Percentiles rank a stretch among this genome's conserved stretches.
Evolutionary conservation across 2,329 filamentous ascomycete species (phyloP).

Genomic region (Xylogone sp.): DNA sequence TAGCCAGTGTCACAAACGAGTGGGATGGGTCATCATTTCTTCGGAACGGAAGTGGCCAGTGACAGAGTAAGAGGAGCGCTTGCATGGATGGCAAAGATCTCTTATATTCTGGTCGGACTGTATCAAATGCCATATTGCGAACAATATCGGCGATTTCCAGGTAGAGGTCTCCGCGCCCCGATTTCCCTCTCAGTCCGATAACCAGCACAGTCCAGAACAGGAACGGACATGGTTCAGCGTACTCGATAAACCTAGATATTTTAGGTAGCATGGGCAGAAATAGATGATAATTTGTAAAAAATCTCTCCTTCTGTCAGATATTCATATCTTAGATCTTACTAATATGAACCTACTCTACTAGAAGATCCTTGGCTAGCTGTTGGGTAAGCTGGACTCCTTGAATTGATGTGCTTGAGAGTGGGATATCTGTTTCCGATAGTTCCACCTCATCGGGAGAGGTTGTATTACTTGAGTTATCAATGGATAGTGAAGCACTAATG

Average conservation of each 20-base stretch:
- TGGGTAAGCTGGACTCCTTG: not conserved
- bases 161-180: not conserved
- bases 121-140: not conserved
- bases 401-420: not conserved
- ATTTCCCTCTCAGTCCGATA: not conserved
- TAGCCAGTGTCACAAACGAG: not conserved
- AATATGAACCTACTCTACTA: not conserved
- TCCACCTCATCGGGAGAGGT: not conserved
- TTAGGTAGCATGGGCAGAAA: not conserved
- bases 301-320: not conserved
- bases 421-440: not conserved
- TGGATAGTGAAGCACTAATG: not conserved
- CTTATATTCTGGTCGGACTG: not conserved
- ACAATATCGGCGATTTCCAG: not conserved
- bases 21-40: not conserved
- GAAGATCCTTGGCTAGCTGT: not conserved
- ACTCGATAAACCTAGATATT: not conserved
- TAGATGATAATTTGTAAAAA: not conserved
- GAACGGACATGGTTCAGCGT: not conserved
- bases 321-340: not conserved
- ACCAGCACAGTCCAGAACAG: not conserved
- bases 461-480: not conserved
- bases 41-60: not conserved
- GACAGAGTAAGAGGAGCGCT: not conserved
- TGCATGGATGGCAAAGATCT: not conserved